phyloP scores from a whole-genome alignment of 257 asterid genomes.

The Scutellaria galericulata region DNA sequence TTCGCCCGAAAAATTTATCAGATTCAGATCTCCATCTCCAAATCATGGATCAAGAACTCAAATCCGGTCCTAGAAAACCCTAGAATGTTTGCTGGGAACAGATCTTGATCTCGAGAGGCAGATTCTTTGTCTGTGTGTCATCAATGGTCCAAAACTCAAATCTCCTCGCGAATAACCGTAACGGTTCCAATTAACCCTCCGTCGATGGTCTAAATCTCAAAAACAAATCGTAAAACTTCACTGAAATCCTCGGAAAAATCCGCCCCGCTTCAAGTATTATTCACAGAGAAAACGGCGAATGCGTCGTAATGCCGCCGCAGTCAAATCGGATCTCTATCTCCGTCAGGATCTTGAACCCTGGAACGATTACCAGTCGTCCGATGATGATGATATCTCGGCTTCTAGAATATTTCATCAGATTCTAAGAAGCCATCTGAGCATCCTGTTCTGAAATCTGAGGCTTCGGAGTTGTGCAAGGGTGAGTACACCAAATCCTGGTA shows the following conservation, averaged over 20 bases:
- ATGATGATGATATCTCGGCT: conserved; percentile 18
- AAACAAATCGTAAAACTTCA: conserved; percentile 10
- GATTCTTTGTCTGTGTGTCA: conserved; percentile 32
- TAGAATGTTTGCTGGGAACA: conserved; percentile 36
- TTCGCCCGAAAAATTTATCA: conserved; percentile 25
- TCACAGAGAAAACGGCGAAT: conserved; percentile 19
- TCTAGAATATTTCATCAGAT: conserved; percentile 30
- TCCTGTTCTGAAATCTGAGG: conserved; percentile 49
- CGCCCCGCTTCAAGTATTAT: conserved; percentile 26
- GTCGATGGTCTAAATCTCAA: conserved; percentile 41
- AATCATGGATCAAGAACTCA: conserved; percentile 36
- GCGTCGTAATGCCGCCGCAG: conserved; percentile 37
- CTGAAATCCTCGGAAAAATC: conserved; percentile 26
- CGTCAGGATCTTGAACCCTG: conserved; percentile 38
- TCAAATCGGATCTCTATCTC: conserved; percentile 30
- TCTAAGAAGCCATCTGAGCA: conserved; percentile 43
- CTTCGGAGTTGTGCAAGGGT: conserved; percentile 49
- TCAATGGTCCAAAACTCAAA: conserved; percentile 34
- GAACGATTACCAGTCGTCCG: conserved; percentile 33
- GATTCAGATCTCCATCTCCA: conserved; percentile 42
- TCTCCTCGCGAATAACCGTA: conserved; percentile 36
- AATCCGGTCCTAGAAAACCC: conserved; percentile 44
- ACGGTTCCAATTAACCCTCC: conserved; percentile 34
- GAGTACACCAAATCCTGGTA: conserved; percentile 41
- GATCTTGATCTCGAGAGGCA: conserved; percentile 43